Evolutionary conservation across 257 asterid species (phyloP), one percentile per base, ranked within the genome.

Genomic region (Linderniella brevidens): DNA sequence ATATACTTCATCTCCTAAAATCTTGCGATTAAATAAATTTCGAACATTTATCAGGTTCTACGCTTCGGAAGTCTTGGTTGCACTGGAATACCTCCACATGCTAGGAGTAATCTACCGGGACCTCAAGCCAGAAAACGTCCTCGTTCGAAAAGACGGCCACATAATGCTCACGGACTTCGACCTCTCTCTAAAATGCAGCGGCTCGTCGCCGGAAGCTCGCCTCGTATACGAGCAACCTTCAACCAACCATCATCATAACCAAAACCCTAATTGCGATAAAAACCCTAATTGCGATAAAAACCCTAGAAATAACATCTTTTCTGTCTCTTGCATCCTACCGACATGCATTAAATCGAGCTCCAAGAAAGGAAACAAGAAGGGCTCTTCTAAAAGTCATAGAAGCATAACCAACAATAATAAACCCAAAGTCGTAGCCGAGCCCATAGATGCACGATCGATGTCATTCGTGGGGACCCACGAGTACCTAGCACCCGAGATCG

Each of bases 21-120:
- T 8, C n/a, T n/a, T 11, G 3, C 20, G 1, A 15, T 45, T 8
- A 8, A 17, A 14, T 1, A 45, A 15, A 13, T 15, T 45, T 15
- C 29, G 19, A 20, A 57, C 38, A 14, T 51, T 36, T 36, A 17
- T 52, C 64, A 80, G 93, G 71, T 84, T 77, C 50, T 80, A 84
- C 57, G 82, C 90, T 67, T 73, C 82, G 8, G 87, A 84, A 52
- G 92, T 84, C 55, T 81, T 80, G 59, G 92, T 67, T 35, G 84
- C 95, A 10, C 56, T 80, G n/a, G 93, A 84, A 35, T 84, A 84
- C 49, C 63, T 84, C n/a, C 95, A 84, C 69, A 73, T 84, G 93
- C 42, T 73, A 50, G 92, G 82, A 19, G 57, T 80, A 40, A 49
- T 80, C 8, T 80, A 84, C 52, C 84, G 92, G 0, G 93, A 80